A percentile compares a stretch with the other conserved stretches of the same genome.
These are phyloP conservation scores for Solanum gracilifrons DNA, from an alignment of 257 asterid genomes.

Conservation along the genomic window DNA sequence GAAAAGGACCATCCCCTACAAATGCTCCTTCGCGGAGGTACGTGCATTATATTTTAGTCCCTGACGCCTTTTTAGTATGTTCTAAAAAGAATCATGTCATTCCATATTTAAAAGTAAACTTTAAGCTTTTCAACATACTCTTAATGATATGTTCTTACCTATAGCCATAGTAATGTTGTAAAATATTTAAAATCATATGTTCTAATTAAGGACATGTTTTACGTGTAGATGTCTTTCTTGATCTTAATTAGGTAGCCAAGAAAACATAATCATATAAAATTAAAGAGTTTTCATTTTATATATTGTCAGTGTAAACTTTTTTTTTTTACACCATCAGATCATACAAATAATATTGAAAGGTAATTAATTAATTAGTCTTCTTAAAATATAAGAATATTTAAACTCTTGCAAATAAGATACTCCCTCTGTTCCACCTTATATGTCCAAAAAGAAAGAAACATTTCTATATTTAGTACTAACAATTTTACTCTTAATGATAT, in stretches of 20 bases:
- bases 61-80: neutral
- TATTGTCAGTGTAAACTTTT: neutral
- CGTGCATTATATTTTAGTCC: slow-evolving; percentile 9
- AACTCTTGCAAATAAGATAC: neutral
- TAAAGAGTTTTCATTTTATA: neutral
- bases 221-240: neutral
- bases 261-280: neutral
- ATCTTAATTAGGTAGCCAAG: neutral
- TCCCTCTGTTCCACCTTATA: too few species aligned
- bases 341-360: neutral
- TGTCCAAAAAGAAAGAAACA: too few species aligned
- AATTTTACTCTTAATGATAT: too few species aligned
- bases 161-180: neutral
- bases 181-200: neutral
- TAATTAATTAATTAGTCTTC: neutral
- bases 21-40: slow-evolving; percentile 47
- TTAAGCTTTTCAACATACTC: neutral
- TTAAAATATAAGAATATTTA: neutral
- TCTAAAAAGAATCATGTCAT: neutral
- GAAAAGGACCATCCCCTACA: slow-evolving; percentile 30
- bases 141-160: neutral
- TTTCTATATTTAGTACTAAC: too few species aligned
- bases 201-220: neutral
- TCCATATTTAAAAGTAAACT: neutral
- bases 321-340: neutral